Evolutionary conservation across 2,329 filamentous ascomycete species (phyloP).

Genomic region (Fusarium pseudocircinatum): DNA sequence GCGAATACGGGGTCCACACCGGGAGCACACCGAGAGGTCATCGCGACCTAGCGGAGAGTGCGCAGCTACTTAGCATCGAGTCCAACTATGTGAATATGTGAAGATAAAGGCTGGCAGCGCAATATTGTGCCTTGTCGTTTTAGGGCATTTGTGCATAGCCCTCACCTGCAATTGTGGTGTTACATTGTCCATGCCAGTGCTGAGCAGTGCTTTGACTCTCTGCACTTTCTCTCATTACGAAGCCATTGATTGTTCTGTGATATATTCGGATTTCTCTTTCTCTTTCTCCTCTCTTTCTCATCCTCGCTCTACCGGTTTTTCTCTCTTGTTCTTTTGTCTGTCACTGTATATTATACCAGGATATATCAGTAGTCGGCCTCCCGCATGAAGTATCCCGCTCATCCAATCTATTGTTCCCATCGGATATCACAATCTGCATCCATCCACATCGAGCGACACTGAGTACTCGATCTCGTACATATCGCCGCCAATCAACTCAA

Average conservation of each 20-base stretch:
- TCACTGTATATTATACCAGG: neutral
- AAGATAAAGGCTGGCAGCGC: too few species aligned
- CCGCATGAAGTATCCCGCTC: slow-evolving; percentile 10
- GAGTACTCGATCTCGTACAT: neutral
- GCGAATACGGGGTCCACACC: neutral
- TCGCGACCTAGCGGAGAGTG: neutral
- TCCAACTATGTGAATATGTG: neutral
- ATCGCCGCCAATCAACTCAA: neutral
- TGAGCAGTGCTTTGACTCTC: neutral
- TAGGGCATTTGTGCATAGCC: neutral
- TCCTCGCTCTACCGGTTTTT: neutral
- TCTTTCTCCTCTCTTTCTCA: neutral
- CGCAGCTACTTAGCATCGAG: neutral
- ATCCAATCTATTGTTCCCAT: neutral
- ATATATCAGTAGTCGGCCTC: slow-evolving; percentile 19
- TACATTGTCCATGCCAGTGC: neutral
- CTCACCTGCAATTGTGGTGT: neutral
- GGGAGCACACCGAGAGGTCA: slow-evolving; percentile 2
- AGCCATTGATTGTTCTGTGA: neutral
- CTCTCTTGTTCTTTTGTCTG: neutral
- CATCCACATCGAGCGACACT: neutral
- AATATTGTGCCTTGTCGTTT: neutral
- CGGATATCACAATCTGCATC: neutral
- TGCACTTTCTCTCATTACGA: neutral
- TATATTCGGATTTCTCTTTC: neutral